Percentiles rank a stretch among this genome's conserved stretches.
phyloP scores from a whole-genome alignment of 2,329 filamentous ascomycete species.

The Shiraia sp. region DNA sequence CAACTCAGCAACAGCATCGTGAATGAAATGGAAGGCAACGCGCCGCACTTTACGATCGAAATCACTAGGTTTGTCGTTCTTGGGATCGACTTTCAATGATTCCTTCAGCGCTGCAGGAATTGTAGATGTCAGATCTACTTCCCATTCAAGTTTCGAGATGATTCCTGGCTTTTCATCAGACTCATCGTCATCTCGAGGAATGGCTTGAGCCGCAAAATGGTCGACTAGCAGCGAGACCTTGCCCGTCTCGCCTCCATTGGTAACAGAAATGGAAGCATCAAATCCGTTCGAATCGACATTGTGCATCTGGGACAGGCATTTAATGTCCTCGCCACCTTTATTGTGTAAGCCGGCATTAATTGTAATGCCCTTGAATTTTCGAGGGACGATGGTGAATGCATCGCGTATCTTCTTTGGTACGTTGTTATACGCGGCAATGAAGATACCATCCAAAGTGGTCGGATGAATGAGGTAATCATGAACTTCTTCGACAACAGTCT shows the following conservation, averaged over 20 bases:
- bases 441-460: conserved; percentile 12
- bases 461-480: conserved; percentile 11
- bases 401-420: conserved; percentile 5
- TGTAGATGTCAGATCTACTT: conserved; percentile 1
- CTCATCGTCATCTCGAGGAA: not conserved
- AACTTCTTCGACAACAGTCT: not conserved
- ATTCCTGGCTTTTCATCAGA: not conserved
- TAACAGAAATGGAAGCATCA: not conserved
- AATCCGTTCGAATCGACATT: not conserved
- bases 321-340: not conserved
- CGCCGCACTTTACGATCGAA: not conserved
- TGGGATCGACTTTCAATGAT: not conserved
- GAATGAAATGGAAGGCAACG: conserved; percentile 3
- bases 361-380: conserved; percentile 7
- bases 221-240: not conserved
- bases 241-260: not conserved
- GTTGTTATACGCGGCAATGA: conserved; percentile 6
- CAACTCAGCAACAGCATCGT: conserved; percentile 1
- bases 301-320: not conserved
- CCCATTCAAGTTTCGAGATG: conserved; percentile 5
- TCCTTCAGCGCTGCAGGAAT: conserved; percentile 3
- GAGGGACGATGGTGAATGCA: conserved; percentile 9
- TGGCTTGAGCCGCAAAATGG: conserved; percentile 1
- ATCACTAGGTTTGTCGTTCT: too few species aligned
- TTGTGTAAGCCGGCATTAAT: not conserved